These are phyloP conservation scores for Populus hybrid DNA, from an alignment of 441 rosid genomes.

Conservation along the genomic window DNA sequence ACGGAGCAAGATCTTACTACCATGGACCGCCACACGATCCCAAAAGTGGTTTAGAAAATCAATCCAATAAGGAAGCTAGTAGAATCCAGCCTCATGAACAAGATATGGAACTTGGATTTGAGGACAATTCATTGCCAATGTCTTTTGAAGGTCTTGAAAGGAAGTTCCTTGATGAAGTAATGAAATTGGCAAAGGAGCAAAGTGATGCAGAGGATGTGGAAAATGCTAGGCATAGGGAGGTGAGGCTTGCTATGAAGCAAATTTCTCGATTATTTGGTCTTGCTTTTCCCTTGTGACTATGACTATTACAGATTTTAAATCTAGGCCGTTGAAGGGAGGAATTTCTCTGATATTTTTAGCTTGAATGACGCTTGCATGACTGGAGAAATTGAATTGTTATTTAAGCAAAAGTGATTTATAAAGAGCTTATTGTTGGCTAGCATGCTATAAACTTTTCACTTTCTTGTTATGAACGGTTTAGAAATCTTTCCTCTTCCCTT, in stretches of 20 bases:
- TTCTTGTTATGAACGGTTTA: not conserved
- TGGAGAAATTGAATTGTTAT: not conserved
- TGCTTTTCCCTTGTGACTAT: not conserved
- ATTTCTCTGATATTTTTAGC: not conserved
- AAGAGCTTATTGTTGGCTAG: not conserved
- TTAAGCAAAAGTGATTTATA: not conserved
- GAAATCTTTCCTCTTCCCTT: not conserved
- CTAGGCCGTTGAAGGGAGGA: not conserved
- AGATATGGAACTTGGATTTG: constrained; percentile 50
- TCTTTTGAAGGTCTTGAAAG: constrained; percentile 66
- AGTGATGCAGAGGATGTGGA: constrained; percentile 67
- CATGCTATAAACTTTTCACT: not conserved
- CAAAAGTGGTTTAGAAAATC: constrained; percentile 3
- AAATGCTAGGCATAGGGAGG: constrained; percentile 67
- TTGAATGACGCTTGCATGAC: not conserved
- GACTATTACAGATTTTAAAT: not conserved
- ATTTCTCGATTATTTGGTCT: not conserved
- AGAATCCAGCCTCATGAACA: constrained; percentile 21
- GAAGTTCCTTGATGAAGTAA: constrained; percentile 62
- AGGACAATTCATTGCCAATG: constrained; percentile 37
- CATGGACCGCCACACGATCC: constrained; percentile 8
- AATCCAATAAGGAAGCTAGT: not conserved
- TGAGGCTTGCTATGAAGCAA: constrained; percentile 21
- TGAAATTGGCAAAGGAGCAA: constrained; percentile 58
- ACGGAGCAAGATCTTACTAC: constrained; percentile 11